Conservation (phyloP, 345 rosid species). For the Ceriops decandra region DNA sequence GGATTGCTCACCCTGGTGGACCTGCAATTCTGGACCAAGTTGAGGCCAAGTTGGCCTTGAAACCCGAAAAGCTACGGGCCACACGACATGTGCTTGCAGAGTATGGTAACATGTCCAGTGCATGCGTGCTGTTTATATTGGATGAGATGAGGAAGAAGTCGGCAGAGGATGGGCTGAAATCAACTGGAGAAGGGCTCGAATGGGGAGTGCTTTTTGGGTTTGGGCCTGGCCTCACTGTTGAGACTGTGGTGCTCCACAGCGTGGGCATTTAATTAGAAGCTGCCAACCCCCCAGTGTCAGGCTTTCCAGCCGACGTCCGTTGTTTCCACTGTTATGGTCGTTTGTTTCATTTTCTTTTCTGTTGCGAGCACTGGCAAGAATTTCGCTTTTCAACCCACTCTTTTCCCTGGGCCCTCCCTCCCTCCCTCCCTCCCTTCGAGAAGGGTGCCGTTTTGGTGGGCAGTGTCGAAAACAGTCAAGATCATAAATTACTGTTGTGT, state of each 20-base stretch:
- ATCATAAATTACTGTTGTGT: too few species aligned
- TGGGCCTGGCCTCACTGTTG: slow-evolving; percentile 85
- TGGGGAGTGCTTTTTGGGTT: slow-evolving; percentile 91
- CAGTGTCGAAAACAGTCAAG: too few species aligned
- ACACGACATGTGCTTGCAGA: slow-evolving; percentile 60
- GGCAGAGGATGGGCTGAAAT: slow-evolving; percentile 42
- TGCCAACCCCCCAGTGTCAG: too few species aligned
- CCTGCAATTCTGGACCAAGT: slow-evolving; percentile 63
- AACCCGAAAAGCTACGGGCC: slow-evolving; percentile 50
- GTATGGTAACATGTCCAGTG: slow-evolving; percentile 83
- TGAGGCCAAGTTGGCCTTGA: slow-evolving; percentile 49
- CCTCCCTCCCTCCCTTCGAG: too few species aligned
- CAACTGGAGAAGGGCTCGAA: slow-evolving; percentile 76
- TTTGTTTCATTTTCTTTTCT: neutral
- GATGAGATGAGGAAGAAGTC: slow-evolving; percentile 76
- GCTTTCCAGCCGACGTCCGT: too few species aligned
- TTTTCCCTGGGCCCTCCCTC: too few species aligned
- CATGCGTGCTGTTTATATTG: slow-evolving; percentile 65
- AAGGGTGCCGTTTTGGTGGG: too few species aligned
- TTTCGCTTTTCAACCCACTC: too few species aligned
- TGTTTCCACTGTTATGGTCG: neutral
- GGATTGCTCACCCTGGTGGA: slow-evolving; percentile 84
- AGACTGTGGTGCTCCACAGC: slow-evolving; percentile 72
- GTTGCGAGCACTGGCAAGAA: too few species aligned
- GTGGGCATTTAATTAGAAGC: neutral